A percentile compares a stretch with the other conserved stretches of the same genome.
Evolutionary conservation across 352 stramenopile genomes (phyloP).

Genomic region (Achlya hypogyna): DNA sequence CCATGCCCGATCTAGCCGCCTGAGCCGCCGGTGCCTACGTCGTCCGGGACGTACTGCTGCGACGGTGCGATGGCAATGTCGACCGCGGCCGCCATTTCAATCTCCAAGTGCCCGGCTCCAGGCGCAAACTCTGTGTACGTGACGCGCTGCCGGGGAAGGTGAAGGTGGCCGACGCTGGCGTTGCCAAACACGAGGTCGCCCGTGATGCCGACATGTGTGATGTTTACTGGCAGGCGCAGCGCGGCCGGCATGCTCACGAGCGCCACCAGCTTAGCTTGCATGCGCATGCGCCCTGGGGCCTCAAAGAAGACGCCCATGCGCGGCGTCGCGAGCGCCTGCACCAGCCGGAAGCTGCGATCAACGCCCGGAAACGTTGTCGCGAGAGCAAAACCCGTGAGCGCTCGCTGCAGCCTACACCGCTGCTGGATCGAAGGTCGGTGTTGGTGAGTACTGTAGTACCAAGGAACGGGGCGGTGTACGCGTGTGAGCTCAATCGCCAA

Average conservation of each 20-base stretch:
- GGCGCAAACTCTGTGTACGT: neutral
- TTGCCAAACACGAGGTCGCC: neutral
- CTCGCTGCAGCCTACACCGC: neutral
- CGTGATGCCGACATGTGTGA: slow-evolving; percentile 4
- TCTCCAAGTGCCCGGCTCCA: neutral
- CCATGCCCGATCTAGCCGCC: slow-evolving; percentile 5
- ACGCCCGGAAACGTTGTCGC: slow-evolving; percentile 11
- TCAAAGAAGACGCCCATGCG: slow-evolving; percentile 4
- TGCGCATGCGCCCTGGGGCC: neutral
- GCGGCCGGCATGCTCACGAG: slow-evolving; percentile 1
- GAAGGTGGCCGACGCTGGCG: neutral
- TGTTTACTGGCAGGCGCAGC: slow-evolving; percentile 11
- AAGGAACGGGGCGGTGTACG: neutral
- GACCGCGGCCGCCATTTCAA: neutral
- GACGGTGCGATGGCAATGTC: neutral
- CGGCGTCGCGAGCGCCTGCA: neutral
- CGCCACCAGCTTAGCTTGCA: slow-evolving; percentile 9
- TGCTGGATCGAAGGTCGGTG: no score
- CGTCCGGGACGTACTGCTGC: neutral
- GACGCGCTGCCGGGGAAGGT: neutral
- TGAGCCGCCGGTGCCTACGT: neutral
- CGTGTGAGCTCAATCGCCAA: slow-evolving; percentile 1
- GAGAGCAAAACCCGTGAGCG: neutral
- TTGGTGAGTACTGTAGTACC: neutral
- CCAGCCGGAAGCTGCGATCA: neutral